Conservation (phyloP, 2,329 filamentous ascomycete genomes). For the Penicillium sp. region DNA sequence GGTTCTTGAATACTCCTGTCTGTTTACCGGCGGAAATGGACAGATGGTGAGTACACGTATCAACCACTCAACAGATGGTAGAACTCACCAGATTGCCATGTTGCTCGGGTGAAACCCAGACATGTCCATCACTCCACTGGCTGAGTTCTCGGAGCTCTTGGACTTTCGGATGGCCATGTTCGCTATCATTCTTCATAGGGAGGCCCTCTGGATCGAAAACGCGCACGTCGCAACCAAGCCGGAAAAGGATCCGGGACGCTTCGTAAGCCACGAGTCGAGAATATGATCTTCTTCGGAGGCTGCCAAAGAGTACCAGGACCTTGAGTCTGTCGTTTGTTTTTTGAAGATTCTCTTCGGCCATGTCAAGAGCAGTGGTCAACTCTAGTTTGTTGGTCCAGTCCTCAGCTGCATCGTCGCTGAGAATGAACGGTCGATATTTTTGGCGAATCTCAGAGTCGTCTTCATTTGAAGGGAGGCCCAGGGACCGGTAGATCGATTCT, state of each 20-base stretch:
- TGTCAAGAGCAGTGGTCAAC: constrained; percentile 46
- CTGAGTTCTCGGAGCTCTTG: constrained; percentile 57
- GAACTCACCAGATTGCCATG: constrained; percentile 54
- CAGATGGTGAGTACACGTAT: too few relatives aligned
- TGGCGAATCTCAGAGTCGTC: constrained; percentile 45
- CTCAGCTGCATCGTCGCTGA: constrained; percentile 31
- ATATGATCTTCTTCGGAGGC: constrained; percentile 53
- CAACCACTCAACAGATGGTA: too few relatives aligned
- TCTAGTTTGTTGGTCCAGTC: constrained; percentile 57
- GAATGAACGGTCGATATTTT: constrained; percentile 54
- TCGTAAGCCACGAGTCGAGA: constrained; percentile 57
- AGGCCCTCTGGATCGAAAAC: constrained; percentile 55
- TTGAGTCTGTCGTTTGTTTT: constrained; percentile 42
- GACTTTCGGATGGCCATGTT: constrained; percentile 55
- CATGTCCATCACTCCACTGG: constrained; percentile 59
- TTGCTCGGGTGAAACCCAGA: constrained; percentile 62
- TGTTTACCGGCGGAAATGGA: neutral
- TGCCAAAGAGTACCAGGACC: constrained; percentile 58
- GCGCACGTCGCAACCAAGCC: constrained; percentile 61
- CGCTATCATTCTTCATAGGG: constrained; percentile 58
- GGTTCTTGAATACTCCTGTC: constrained; percentile 63
- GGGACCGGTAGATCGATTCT: neutral
- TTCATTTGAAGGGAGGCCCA: constrained; percentile 43
- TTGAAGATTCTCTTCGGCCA: constrained; percentile 46
- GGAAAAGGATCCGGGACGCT: constrained; percentile 54